Base-by-base conservation (phyloP, 352 stramenopile species). In the Pythium angustatum region DNA sequence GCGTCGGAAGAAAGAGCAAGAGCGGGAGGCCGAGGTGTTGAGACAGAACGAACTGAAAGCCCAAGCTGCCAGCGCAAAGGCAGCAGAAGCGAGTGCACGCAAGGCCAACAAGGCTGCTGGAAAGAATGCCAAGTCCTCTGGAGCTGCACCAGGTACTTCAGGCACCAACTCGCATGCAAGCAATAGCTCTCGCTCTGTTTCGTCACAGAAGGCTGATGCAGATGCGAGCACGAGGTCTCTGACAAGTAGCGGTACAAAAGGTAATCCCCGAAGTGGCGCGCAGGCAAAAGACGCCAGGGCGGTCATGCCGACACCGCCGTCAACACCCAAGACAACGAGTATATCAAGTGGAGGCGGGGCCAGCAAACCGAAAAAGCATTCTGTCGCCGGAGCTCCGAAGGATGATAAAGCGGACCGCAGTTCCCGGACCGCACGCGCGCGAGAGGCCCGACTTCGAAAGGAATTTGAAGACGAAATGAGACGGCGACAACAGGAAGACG, bases 1-100 rank as follows among this genome's bases (percentile, higher is more conserved):
- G 6, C 57, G 82, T 56, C 77, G 77, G 4, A 75, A 86, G 41
- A 68, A 72, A 55, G 73, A 87, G 44, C 73, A 66, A 34, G 72
- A 79, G 30, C 62, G 79, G 17, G 5, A 48, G 2, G 74, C 76
- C 48, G 66, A 67, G 17, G 14, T 56, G 19, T 38, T 44, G 64
- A 5, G 76, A 71, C 26, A 50, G 41, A 28, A 69, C 53, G 15
- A 73, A 30, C 33, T 48, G 14, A 61, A 41, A 34, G 47, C 48
- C 2, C 22, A 54, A 55, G n/a, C 31, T 21, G 41, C 28, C 21
- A 8, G 36, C 28, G 34, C 26, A 24, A 69, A 72, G 50, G 52
- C 58, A 21, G 64, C 68, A 27, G 17, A 36, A 19, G 30, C 38
- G 27, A 51, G 22, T 12, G n/a, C 34, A 15, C 12, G 27, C 14